A percentile compares a stretch with the other conserved stretches of the same genome.
Conservation (phyloP, 345 rosid species). For the Noccaea bulbosa region DNA sequence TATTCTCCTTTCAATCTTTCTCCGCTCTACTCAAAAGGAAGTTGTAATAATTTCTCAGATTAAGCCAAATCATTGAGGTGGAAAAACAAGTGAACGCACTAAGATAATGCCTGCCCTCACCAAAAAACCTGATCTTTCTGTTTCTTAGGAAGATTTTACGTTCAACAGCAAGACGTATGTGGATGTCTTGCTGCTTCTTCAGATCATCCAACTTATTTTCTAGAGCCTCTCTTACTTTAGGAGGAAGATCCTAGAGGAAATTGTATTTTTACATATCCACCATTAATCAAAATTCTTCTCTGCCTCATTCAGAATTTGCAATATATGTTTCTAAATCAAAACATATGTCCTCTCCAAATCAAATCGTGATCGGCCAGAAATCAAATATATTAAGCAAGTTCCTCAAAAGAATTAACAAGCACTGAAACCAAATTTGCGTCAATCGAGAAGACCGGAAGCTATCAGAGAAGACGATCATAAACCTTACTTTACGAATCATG, state of each 20-base stretch:
- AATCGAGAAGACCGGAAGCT: not conserved
- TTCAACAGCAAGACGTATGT: slow-evolving; percentile 81
- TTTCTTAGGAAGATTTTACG: slow-evolving; percentile 85
- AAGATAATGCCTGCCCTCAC: slow-evolving; percentile 43
- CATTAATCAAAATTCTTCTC: slow-evolving; percentile 10
- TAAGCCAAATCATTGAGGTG: not conserved
- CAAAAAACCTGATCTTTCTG: slow-evolving; percentile 92
- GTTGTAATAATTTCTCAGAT: not conserved
- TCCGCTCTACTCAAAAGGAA: slow-evolving; percentile 60
- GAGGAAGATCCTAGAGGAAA: slow-evolving; percentile 58
- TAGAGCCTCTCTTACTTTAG: slow-evolving; percentile 77
- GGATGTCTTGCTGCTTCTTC: slow-evolving; percentile 87
- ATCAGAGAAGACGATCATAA: not conserved
- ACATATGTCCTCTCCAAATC: slow-evolving; percentile 3
- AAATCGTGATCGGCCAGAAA: not conserved
- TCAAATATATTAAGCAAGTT: not conserved
- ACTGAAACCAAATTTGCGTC: not conserved
- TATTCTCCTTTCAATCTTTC: slow-evolving; percentile 86
- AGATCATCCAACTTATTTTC: slow-evolving; percentile 71
- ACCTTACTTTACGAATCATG: slow-evolving; percentile 30
- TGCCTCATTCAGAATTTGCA: not conserved
- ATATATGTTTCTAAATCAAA: not conserved
- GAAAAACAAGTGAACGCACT: not conserved
- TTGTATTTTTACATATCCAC: not conserved
- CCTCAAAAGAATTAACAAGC: not conserved